Evolutionary conservation across 352 stramenopile genomes (phyloP), one percentile per base, ranked within the genome.

Genomic region (Thalassiosira hispida): DNA sequence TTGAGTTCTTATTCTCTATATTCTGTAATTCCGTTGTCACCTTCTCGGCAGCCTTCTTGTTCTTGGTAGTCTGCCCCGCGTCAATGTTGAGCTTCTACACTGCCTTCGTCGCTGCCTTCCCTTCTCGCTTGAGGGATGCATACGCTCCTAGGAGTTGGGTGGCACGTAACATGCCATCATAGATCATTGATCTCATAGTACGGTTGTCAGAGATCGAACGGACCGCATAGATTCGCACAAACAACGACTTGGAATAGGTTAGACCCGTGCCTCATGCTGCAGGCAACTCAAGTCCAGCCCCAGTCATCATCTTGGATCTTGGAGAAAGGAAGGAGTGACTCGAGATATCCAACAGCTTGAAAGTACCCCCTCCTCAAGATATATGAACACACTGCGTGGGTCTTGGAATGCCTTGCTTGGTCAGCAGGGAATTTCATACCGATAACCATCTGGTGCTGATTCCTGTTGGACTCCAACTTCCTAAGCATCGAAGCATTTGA

Each of bases 91-190:
- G n/a, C 31, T 49, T 49, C 40, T 16, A 5, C 5, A 49, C n/a
- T 20, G 5, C 40, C n/a, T 49, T 49, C 4, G n/a, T 3, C 40
- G 40, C 40, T 22, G 9, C 40, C 6, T 38, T 8, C 31, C 31
- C 31, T 8, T 38, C 8, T 38, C 31, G 31, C 31, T 38, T n/a
- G n/a, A n/a, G n/a, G 12, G 35, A 11, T n/a, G 38, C 40, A 20
- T 20, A 68, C 1, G 22, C 2, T 22, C 29, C 20, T 1, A 68
- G 38, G 0, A 68, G 35, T 18, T 68, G 35, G 22, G 35, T 56
- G 18, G 60, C 60, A 7, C 11, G n/a, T 6, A 68, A 29, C 60
- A 68, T 68, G 1, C 60, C 52, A n/a, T n/a, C 47, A 51, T 65
- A 49, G 7, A 65, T 47, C 33, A 52, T 52, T 25, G 53, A 4